A percentile compares a stretch with the other conserved stretches of the same genome.
Evolutionary conservation across 2,329 filamentous ascomycete species (phyloP).

Genomic region (Septoria petroselini): DNA sequence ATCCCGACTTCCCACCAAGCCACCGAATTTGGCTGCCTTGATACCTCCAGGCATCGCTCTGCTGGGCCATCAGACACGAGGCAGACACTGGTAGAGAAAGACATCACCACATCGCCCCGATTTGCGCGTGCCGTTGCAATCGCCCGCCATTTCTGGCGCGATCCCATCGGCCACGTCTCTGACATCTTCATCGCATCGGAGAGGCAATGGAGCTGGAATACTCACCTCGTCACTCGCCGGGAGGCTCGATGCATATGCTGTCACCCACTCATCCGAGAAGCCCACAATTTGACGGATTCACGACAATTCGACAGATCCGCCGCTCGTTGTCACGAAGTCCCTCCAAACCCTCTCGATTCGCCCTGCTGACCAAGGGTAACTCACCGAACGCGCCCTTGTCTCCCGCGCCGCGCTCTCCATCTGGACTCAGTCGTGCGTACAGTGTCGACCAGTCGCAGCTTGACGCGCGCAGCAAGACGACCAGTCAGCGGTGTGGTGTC

Average conservation of each 20-base stretch:
- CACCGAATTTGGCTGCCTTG: slow-evolving; percentile 18
- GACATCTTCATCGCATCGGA: slow-evolving; percentile 1
- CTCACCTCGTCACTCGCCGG: slow-evolving; percentile 52
- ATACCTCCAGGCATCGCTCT: slow-evolving; percentile 6
- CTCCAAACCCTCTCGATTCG: slow-evolving; percentile 70
- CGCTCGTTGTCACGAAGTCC: slow-evolving; percentile 91
- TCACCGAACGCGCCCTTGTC: slow-evolving; percentile 36
- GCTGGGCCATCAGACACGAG: neutral
- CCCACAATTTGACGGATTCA: slow-evolving; percentile 71
- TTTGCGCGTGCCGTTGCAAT: slow-evolving; percentile 8
- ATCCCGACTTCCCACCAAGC: slow-evolving; percentile 2
- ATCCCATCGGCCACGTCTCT: neutral
- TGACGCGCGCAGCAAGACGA: slow-evolving; percentile 48
- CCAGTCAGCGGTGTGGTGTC: slow-evolving; percentile 30
- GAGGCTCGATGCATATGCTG: slow-evolving; percentile 79
- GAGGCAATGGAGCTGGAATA: slow-evolving; percentile 49
- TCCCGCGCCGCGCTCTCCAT: slow-evolving; percentile 39
- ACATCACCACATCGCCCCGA: slow-evolving; percentile 13
- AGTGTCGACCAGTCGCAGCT: slow-evolving; percentile 39
- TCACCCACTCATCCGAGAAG: slow-evolving; percentile 63
- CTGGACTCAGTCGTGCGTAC: slow-evolving; percentile 45
- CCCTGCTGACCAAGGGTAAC: slow-evolving; percentile 55
- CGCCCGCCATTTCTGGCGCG: slow-evolving; percentile 11
- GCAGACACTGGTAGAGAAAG: neutral
- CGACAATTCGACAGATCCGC: slow-evolving; percentile 76